These are phyloP conservation scores for Cytospora schulzeri DNA, from an alignment of 2,329 filamentous ascomycete species.

Conservation along the genomic window DNA sequence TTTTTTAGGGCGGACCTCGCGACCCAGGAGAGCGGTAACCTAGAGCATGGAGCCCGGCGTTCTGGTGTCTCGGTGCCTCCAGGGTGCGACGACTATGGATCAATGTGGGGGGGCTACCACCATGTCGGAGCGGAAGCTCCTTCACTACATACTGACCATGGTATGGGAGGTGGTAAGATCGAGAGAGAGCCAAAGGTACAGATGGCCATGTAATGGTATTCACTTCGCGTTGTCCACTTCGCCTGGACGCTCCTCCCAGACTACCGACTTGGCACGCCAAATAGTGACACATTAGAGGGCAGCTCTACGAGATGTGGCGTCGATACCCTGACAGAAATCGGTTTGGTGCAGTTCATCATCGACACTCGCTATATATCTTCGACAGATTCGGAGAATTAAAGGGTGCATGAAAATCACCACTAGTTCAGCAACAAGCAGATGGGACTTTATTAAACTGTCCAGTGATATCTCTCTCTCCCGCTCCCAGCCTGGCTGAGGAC, in stretches of 20 bases:
- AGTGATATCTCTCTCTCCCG: neutral
- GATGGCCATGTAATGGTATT: neutral
- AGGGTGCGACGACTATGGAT: constrained; percentile 11
- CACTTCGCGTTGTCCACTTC: neutral
- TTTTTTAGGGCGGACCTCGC: constrained; percentile 3
- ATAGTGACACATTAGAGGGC: constrained; percentile 24
- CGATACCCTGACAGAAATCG: constrained; percentile 16
- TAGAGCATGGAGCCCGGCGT: constrained; percentile 10
- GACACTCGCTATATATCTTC: constrained; percentile 3
- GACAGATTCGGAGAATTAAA: constrained; percentile 9
- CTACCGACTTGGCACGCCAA: constrained; percentile 26
- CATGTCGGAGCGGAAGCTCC: constrained; percentile 2
- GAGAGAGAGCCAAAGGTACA: constrained; percentile 8
- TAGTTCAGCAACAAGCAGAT: neutral
- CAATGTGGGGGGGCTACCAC: neutral
- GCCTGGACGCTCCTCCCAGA: constrained; percentile 8
- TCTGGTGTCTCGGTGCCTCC: constrained; percentile 9
- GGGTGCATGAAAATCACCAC: neutral
- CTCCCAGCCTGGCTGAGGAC: neutral
- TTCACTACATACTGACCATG: constrained; percentile 1
- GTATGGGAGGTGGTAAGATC: neutral
- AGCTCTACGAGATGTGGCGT: constrained; percentile 29
- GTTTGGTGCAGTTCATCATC: constrained; percentile 12
- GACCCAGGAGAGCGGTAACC: constrained; percentile 11
- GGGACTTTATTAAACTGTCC: neutral